These are phyloP conservation scores for Hypoxylon trugodes DNA, from an alignment of 495 filamentous ascomycete species.

Conservation along the genomic window DNA sequence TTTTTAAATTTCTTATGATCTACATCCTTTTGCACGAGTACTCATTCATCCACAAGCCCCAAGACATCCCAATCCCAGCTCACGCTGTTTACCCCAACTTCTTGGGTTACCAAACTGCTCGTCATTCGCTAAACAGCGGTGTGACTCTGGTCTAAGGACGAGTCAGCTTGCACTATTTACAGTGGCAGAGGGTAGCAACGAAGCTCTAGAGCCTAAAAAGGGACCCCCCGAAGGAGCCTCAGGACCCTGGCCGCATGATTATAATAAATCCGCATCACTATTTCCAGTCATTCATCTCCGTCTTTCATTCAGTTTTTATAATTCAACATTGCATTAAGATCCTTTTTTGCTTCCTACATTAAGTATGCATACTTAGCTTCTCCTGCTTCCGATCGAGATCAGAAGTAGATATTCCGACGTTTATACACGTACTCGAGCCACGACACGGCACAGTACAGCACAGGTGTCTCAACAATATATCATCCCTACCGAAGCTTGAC, in stretches of 20 bases:
- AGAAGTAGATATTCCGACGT: neutral
- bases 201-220: neutral
- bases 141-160: constrained; percentile 16
- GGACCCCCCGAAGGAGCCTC: constrained; percentile 14
- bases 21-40: too few species aligned
- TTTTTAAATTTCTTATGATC: neutral
- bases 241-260: constrained; percentile 31
- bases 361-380: neutral
- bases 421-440: neutral
- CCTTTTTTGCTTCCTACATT: neutral
- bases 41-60: neutral
- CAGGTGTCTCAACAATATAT: constrained; percentile 5
- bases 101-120: neutral
- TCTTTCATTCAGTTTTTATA: neutral
- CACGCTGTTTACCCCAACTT: constrained; percentile 13
- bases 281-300: neutral
- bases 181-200: neutral
- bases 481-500: constrained; percentile 16
- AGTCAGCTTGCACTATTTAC: constrained; percentile 4
- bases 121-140: constrained; percentile 9
- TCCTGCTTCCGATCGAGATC: constrained; percentile 1
- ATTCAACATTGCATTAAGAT: neutral
- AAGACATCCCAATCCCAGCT: neutral
- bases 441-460: neutral
- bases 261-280: neutral